A percentile compares a stretch with the other conserved stretches of the same genome.
Conservation (phyloP, 257 asterid species). For the Thymus quinquecostatus region DNA sequence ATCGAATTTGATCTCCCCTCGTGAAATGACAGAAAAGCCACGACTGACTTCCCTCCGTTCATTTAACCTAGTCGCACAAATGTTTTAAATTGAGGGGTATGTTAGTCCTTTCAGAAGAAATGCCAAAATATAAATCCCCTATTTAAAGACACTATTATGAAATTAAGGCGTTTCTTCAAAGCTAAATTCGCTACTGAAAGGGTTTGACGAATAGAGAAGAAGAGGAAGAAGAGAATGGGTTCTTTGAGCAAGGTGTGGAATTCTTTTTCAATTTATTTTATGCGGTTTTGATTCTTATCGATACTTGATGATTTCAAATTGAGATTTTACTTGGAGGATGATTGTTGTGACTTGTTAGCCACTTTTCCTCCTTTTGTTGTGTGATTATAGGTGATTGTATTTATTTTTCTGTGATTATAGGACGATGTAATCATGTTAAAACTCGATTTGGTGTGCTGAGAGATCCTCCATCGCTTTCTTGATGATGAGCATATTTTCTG, state of each 20-base stretch:
- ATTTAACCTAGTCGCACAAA: constrained; percentile 43
- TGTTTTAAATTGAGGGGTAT: constrained; percentile 1
- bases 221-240: constrained; percentile 37
- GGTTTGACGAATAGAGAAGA: not conserved
- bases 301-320: constrained; percentile 9
- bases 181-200: constrained; percentile 14
- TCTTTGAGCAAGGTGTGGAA: constrained; percentile 43
- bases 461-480: not conserved
- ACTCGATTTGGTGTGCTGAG: not conserved
- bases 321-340: constrained; percentile 11
- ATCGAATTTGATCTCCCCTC: not conserved
- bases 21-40: constrained; percentile 3
- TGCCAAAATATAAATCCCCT: constrained; percentile 1
- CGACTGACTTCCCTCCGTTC: constrained; percentile 10
- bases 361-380: not conserved
- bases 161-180: constrained; percentile 26
- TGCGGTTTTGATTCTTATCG: not conserved
- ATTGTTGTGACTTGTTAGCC: not conserved
- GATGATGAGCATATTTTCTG: not conserved
- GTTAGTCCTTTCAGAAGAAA: constrained; percentile 23
- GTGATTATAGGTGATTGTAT: not conserved
- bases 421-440: not conserved
- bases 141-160: not conserved
- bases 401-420: not conserved
- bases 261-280: not conserved